Conservation (phyloP, 2,329 filamentous ascomycete species). For the Cryphonectria radicalis region DNA sequence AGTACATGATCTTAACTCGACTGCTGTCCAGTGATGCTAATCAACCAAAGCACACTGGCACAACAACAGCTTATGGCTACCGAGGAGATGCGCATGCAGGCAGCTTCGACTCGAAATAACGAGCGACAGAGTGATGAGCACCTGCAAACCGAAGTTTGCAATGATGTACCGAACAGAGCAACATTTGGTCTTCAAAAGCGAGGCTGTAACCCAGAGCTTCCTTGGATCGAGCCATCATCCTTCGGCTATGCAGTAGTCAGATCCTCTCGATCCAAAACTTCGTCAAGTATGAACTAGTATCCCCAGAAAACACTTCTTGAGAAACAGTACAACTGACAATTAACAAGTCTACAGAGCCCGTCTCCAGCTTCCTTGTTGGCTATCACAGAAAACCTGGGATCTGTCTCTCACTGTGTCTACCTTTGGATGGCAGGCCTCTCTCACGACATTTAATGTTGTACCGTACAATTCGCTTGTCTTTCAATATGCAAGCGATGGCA, state of each 20-base stretch:
- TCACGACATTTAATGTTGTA: constrained; percentile 8
- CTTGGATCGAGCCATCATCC: background rate
- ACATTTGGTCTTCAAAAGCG: background rate
- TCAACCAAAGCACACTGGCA: background rate
- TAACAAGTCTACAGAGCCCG: constrained; percentile 7
- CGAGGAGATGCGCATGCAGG: constrained; percentile 2
- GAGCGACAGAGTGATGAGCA: background rate
- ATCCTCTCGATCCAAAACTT: background rate
- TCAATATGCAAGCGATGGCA: background rate
- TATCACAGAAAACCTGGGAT: constrained; percentile 11
- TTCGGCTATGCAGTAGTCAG: background rate
- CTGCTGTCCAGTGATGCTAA: background rate
- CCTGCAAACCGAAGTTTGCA: too few relatives aligned
- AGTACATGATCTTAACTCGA: background rate
- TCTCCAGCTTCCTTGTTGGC: constrained; percentile 16
- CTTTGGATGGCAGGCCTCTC: constrained; percentile 7
- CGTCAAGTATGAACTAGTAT: background rate
- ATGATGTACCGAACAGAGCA: too few relatives aligned
- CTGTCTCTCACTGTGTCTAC: background rate
- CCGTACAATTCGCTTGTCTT: background rate
- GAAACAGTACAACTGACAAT: background rate
- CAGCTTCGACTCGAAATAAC: background rate
- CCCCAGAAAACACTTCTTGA: too few relatives aligned
- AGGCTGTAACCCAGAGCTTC: background rate
- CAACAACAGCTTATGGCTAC: background rate